These are phyloP conservation scores for Aspergillus sclerotioniger DNA, from an alignment of 495 filamentous ascomycete species.

Conservation along the genomic window DNA sequence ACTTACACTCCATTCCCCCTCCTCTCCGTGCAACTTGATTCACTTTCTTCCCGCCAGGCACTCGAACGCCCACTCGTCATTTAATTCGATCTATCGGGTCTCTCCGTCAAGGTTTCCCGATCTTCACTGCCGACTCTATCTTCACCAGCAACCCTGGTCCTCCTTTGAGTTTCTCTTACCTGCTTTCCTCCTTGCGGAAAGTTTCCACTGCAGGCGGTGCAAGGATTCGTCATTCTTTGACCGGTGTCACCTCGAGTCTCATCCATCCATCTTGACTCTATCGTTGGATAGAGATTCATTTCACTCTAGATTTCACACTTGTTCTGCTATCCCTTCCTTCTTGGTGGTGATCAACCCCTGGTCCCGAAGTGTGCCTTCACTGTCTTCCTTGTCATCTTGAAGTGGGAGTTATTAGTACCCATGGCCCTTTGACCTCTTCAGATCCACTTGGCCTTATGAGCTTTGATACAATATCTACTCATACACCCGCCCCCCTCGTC, in stretches of 20 bases:
- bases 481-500: not conserved
- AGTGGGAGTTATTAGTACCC: constrained; percentile 9
- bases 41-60: no score
- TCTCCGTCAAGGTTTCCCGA: not conserved
- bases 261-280: constrained; percentile 13
- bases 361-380: not conserved
- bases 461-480: constrained; percentile 8
- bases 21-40: not conserved
- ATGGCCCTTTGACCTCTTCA: constrained; percentile 11
- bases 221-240: constrained; percentile 9
- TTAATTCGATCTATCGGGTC: not conserved
- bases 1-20: not conserved
- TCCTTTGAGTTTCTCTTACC: constrained; percentile 1
- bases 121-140: not conserved
- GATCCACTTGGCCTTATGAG: constrained; percentile 14
- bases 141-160: not conserved
- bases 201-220: constrained; percentile 15
- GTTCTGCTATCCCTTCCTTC: constrained; percentile 5
- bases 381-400: not conserved
- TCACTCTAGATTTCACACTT: not conserved
- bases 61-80: no score
- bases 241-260: constrained; percentile 22
- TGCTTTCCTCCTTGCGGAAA: constrained; percentile 6
- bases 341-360: not conserved
- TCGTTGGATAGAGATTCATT: constrained; percentile 2